Percentiles rank a stretch among this genome's conserved stretches.
Conservation (phyloP, 129 eudicot genomes). For the Escallonia rubra region DNA sequence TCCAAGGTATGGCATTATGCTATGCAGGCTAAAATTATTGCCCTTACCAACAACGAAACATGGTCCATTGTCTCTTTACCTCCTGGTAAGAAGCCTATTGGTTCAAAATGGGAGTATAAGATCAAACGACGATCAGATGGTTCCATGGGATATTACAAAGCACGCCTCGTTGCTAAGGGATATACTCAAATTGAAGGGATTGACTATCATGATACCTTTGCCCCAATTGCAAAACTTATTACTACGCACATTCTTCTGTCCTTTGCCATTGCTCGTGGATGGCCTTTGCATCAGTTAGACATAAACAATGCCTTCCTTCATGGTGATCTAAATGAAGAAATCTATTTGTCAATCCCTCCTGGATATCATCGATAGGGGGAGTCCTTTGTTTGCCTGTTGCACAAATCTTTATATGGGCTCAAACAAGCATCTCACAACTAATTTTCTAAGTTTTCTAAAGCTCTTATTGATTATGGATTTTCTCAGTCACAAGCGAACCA, state of each 20-base stretch:
- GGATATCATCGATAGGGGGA: neutral
- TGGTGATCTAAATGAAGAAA: neutral
- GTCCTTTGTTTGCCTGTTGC: neutral
- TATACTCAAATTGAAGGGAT: conserved; percentile 6
- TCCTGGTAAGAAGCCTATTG: neutral
- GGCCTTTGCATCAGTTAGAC: neutral
- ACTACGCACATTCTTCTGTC: neutral
- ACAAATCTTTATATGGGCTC: conserved; percentile 9
- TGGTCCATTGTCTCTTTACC: neutral
- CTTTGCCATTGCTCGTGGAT: too few species aligned
- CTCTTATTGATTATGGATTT: neutral
- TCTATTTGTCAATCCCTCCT: neutral
- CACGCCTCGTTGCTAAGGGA: neutral
- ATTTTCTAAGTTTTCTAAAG: neutral
- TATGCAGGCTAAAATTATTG: neutral
- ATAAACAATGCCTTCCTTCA: neutral
- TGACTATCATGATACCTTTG: conserved; percentile 1
- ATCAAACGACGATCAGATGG: conserved; percentile 2
- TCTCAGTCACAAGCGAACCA: neutral
- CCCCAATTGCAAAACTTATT: neutral
- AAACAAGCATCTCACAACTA: conserved; percentile 3
- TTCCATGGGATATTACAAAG: neutral
- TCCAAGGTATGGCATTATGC: neutral
- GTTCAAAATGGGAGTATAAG: conserved; percentile 3
- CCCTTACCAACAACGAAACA: neutral